Evolutionary conservation across 2,329 filamentous ascomycete species (phyloP).

Genomic region (Neopestalotiopsis sp.): DNA sequence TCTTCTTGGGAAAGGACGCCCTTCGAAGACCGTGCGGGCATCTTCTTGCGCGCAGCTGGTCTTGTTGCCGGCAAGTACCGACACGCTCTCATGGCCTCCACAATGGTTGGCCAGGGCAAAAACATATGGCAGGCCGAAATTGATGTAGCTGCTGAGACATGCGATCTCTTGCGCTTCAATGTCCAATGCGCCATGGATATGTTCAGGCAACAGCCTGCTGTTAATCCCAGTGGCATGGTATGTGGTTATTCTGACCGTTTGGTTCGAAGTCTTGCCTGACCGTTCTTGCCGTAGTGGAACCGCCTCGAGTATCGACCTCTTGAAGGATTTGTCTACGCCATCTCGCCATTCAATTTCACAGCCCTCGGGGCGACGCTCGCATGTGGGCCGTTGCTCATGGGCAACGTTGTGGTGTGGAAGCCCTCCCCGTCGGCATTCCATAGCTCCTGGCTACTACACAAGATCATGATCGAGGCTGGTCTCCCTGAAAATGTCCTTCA

Average conservation of each 20-base stretch:
- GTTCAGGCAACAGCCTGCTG: constrained; percentile 78
- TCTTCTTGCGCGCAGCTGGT: constrained; percentile 96
- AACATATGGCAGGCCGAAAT: constrained; percentile 99
- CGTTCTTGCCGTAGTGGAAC: constrained; percentile 20
- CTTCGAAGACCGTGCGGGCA: constrained; percentile 87
- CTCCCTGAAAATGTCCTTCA: constrained; percentile 40
- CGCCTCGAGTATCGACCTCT: constrained; percentile 43
- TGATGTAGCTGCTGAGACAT: constrained; percentile 82
- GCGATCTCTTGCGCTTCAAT: constrained; percentile 93
- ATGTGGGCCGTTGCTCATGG: constrained; percentile 41
- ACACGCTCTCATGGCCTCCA: constrained; percentile 94
- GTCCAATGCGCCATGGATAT: constrained; percentile 92
- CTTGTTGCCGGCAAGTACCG: constrained; percentile 90
- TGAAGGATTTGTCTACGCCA: constrained; percentile 48
- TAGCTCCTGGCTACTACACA: constrained; percentile 40
- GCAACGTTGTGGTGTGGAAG: constrained; percentile 50
- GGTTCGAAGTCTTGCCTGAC: background rate
- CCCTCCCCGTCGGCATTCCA: constrained; percentile 41
- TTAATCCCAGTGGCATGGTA: background rate
- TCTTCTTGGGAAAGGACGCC: constrained; percentile 83
- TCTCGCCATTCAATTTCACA: constrained; percentile 50
- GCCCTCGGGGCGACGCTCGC: constrained; percentile 45
- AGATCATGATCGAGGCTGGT: constrained; percentile 47
- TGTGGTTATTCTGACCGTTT: background rate
- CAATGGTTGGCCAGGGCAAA: constrained; percentile 96